phyloP scores from a whole-genome alignment of 2,329 filamentous ascomycete species.

The Pseudocercospora musae region DNA sequence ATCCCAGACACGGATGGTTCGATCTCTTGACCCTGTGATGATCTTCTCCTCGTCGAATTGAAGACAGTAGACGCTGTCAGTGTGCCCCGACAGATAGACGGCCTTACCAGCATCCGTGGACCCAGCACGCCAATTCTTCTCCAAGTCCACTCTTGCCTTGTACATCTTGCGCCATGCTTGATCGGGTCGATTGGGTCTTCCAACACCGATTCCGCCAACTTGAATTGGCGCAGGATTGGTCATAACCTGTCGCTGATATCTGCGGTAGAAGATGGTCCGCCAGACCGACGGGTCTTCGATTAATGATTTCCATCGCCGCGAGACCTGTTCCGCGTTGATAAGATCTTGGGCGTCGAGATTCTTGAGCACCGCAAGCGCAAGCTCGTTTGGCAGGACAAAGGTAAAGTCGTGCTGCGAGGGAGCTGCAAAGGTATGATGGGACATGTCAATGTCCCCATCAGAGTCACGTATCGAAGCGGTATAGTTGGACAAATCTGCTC shows the following conservation, averaged over 20 bases:
- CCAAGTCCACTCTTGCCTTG: constrained; percentile 69
- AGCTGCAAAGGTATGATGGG: constrained; percentile 5
- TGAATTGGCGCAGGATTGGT: constrained; percentile 44
- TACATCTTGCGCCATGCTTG: constrained; percentile 89
- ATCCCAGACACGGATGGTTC: constrained; percentile 95
- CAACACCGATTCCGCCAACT: constrained; percentile 54
- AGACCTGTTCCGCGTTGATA: constrained; percentile 54
- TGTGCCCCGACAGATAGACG: constrained; percentile 88
- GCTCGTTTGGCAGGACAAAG: constrained; percentile 55
- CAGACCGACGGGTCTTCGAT: constrained; percentile 59
- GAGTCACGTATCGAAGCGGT: constrained; percentile 26
- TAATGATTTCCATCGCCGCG: constrained; percentile 54
- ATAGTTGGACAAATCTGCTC: constrained; percentile 35
- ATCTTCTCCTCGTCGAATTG: constrained; percentile 99
- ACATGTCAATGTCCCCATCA: constrained; percentile 34
- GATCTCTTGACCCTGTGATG: constrained; percentile 91
- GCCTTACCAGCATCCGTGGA: constrained; percentile 68
- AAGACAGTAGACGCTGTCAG: constrained; percentile 94
- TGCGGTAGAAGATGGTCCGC: constrained; percentile 58
- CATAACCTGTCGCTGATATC: constrained; percentile 48
- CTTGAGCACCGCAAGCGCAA: constrained; percentile 57
- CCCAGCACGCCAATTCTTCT: constrained; percentile 68
- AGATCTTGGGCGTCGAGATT: constrained; percentile 59
- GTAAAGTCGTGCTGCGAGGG: constrained; percentile 33
- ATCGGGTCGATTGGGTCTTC: constrained; percentile 48